phyloP scores from a whole-genome alignment of 345 rosid genomes.

The Psidium friedrichsthalianum region DNA sequence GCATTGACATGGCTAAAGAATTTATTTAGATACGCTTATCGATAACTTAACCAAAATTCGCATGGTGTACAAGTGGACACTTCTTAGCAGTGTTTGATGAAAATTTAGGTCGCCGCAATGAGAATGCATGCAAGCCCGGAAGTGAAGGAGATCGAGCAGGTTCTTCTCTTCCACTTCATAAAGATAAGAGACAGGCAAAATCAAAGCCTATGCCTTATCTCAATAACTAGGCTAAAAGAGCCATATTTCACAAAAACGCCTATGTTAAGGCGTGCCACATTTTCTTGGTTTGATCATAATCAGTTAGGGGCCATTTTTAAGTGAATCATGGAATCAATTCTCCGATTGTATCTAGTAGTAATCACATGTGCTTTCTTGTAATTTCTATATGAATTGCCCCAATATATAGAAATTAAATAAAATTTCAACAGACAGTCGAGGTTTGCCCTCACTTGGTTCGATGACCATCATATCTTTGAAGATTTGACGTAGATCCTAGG shows the following conservation, averaged over 20 bases:
- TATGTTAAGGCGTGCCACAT: background rate
- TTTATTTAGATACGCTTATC: no score
- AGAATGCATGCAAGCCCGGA: background rate
- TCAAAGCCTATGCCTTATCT: background rate
- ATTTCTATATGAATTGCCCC: no score
- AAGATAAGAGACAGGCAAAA: background rate
- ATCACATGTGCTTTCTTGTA: background rate
- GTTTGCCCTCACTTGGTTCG: no score
- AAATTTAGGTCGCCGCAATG: background rate
- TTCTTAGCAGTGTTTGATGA: no score
- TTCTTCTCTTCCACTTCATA: background rate
- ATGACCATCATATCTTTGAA: no score
- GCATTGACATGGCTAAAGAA: no score
- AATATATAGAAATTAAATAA: no score
- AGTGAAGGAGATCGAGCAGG: background rate
- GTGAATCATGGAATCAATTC: background rate
- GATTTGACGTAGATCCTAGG: no score
- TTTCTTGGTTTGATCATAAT: background rate
- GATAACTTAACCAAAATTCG: no score
- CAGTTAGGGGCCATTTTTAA: background rate
- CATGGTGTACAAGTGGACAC: no score
- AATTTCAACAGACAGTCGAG: no score
- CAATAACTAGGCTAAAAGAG: background rate
- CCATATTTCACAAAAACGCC: background rate
- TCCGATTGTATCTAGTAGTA: accelerated